phyloP scores from a whole-genome alignment of 2,329 filamentous ascomycete species.

The Nemania sp. region DNA sequence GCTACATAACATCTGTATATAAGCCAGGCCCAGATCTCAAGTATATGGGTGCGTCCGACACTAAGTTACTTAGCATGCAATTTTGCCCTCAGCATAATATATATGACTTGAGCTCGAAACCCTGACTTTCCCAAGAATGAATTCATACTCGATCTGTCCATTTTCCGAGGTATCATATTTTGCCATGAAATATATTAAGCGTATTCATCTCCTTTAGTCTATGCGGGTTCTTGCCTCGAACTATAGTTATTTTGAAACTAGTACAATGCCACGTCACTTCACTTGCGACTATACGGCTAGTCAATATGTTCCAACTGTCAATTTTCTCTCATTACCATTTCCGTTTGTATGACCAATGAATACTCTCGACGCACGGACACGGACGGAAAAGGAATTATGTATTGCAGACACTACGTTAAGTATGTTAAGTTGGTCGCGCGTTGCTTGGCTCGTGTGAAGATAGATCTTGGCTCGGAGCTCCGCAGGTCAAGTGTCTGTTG shows the following conservation, averaged over 20 bases:
- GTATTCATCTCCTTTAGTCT: too few species aligned
- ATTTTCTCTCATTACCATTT: too few species aligned
- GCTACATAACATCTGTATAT: background rate
- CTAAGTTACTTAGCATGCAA: too few species aligned
- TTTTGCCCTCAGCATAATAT: too few species aligned
- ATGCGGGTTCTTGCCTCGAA: background rate
- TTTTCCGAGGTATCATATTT: too few species aligned
- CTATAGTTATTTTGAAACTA: background rate
- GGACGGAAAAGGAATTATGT: background rate
- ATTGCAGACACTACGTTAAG: too few species aligned
- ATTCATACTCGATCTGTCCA: too few species aligned
- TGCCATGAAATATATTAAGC: too few species aligned
- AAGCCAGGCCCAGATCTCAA: background rate
- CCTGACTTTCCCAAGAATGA: too few species aligned
- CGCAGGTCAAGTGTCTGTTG: background rate
- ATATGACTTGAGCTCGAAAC: too few species aligned
- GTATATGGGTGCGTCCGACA: background rate
- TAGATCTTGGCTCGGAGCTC: conserved; percentile 24
- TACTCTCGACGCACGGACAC: background rate
- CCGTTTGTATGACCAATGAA: conserved; percentile 27
- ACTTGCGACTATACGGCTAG: background rate
- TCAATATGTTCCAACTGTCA: too few species aligned
- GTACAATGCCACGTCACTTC: conserved; percentile 1
- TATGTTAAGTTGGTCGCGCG: too few species aligned
- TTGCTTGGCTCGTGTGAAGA: background rate